Percentiles rank a stretch among this genome's conserved stretches.
phyloP scores from a whole-genome alignment of 768 basidiomycete species.

The Calocybe indica region DNA sequence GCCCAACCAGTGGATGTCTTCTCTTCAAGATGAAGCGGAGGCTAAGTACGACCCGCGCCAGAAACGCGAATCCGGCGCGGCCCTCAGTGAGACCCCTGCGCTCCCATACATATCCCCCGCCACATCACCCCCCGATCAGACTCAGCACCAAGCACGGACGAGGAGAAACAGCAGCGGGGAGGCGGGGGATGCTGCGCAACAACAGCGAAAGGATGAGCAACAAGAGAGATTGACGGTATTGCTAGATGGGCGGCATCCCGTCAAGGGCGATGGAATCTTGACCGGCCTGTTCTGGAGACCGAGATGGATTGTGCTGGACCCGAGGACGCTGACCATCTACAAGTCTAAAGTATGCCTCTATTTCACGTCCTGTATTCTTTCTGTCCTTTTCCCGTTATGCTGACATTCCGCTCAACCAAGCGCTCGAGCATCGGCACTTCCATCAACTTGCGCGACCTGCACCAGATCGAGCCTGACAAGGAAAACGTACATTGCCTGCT shows the following conservation, averaged over 20 bases:
- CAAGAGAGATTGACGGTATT: conserved; percentile 27
- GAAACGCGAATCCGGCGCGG: no score
- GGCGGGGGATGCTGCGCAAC: conserved; percentile 2
- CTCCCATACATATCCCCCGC: no score
- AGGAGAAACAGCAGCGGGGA: conserved; percentile 3
- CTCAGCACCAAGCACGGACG: background rate
- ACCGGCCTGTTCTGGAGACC: conserved; percentile 73
- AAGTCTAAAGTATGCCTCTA: conserved; percentile 62
- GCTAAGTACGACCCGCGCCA: no score
- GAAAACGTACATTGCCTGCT: conserved; percentile 8
- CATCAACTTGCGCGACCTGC: conserved; percentile 18
- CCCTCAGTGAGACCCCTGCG: no score
- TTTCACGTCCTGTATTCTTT: background rate
- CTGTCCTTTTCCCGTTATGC: background rate
- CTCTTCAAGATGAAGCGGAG: background rate
- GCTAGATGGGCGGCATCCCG: conserved; percentile 52
- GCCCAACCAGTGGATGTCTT: conserved; percentile 9
- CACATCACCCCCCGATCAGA: background rate
- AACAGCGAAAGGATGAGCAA: conserved; percentile 1
- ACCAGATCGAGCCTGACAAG: conserved; percentile 13
- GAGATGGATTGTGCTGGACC: conserved; percentile 70
- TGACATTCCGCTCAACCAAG: background rate
- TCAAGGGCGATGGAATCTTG: conserved; percentile 71
- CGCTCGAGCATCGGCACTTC: conserved; percentile 7
- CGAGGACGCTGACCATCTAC: conserved; percentile 59